A percentile compares a stretch with the other conserved stretches of the same genome.
Evolutionary conservation across 176 grass and related monocot genomes (phyloP).

Genomic region (Cymbopogon citratus): DNA sequence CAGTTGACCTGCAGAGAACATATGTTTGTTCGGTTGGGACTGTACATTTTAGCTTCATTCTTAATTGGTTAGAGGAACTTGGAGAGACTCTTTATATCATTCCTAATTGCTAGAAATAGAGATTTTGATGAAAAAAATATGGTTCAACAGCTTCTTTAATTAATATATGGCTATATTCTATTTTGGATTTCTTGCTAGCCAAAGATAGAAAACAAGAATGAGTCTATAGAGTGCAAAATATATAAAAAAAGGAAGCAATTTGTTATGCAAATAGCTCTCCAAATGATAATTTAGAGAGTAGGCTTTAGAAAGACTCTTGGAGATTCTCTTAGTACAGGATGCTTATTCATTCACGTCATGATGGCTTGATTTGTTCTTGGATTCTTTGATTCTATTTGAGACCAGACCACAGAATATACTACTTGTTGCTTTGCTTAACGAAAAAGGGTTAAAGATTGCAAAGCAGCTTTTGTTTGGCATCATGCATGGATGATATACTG

Average conservation of each 20-base stretch:
- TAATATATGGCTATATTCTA: no score
- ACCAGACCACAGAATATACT: background rate
- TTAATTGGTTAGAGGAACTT: background rate
- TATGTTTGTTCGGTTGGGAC: background rate
- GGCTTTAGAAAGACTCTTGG: no score
- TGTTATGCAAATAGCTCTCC: no score
- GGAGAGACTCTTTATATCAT: no score
- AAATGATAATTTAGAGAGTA: no score
- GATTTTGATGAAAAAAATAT: no score
- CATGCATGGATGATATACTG: background rate
- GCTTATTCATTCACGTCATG: background rate
- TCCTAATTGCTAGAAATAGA: no score
- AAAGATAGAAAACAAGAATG: no score
- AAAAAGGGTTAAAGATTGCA: background rate
- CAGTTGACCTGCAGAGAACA: background rate
- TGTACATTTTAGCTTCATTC: background rate
- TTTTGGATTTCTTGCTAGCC: no score
- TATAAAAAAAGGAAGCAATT: no score
- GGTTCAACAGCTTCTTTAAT: no score
- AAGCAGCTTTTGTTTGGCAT: background rate
- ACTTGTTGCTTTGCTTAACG: background rate
- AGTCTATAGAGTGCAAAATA: no score
- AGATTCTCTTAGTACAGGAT: background rate
- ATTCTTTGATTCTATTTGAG: constrained; percentile 6
- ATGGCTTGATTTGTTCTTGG: background rate